phyloP scores from a whole-genome alignment of 2,329 filamentous ascomycete genomes.

The Aspergillus fumigatiaffinis region DNA sequence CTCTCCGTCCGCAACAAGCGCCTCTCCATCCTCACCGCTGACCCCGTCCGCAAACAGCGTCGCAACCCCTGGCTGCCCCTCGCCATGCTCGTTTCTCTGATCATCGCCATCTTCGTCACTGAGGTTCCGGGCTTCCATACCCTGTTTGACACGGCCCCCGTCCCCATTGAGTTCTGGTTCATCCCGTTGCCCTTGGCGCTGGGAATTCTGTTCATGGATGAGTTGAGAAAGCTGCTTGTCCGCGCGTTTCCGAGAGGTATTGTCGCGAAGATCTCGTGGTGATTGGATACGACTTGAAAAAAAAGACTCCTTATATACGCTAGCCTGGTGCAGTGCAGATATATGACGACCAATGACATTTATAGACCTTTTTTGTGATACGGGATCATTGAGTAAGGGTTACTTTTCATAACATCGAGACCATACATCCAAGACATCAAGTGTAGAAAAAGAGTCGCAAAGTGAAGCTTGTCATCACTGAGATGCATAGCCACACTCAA shows the following conservation, averaged over 20 bases:
- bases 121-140: constrained; percentile 49
- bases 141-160: constrained; percentile 47
- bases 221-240: constrained; percentile 50
- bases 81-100: constrained; percentile 46
- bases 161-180: constrained; percentile 52
- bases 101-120: constrained; percentile 53
- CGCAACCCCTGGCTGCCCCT: constrained; percentile 51
- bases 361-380: not conserved
- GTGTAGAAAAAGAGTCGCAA: not conserved
- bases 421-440: not conserved
- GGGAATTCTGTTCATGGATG: constrained; percentile 51
- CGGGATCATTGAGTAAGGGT: too few species aligned
- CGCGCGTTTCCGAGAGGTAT: constrained; percentile 44
- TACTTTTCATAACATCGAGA: too few species aligned
- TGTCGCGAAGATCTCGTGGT: constrained; percentile 51
- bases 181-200: constrained; percentile 50
- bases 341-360: not conserved
- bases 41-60: constrained; percentile 45
- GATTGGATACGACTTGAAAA: not conserved
- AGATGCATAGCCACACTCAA: not conserved
- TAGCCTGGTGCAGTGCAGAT: not conserved
- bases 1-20: constrained; percentile 50
- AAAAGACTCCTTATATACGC: not conserved
- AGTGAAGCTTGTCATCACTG: too few species aligned
- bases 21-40: constrained; percentile 50